Conservation (phyloP, 2,329 filamentous ascomycete species). For the Alternaria solani region DNA sequence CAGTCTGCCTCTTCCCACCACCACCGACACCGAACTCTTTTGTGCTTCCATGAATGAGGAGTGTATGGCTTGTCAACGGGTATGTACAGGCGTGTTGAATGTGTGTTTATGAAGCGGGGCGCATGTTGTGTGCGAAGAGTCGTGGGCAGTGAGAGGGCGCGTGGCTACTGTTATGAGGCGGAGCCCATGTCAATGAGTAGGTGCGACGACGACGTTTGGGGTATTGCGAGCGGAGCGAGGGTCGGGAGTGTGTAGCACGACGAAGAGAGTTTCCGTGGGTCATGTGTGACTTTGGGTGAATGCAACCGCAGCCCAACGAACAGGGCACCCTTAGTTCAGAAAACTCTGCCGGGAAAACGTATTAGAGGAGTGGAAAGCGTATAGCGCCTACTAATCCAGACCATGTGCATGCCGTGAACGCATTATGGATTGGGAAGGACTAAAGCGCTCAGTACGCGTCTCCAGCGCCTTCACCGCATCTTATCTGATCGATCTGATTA, state of each 20-base stretch:
- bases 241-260: constrained; percentile 30
- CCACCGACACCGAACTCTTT: constrained; percentile 41
- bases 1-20: constrained; percentile 40
- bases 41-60: constrained; percentile 41
- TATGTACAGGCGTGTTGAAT: constrained; percentile 15
- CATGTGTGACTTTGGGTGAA: constrained; percentile 32
- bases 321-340: constrained; percentile 35
- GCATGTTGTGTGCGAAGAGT: constrained; percentile 37
- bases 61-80: constrained; percentile 8
- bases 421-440: constrained; percentile 24
- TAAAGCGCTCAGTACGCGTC: constrained; percentile 22
- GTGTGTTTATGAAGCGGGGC: constrained; percentile 25
- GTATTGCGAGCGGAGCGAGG: constrained; percentile 21
- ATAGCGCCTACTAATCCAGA: constrained; percentile 20
- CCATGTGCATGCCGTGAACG: constrained; percentile 18
- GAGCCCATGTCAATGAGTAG: constrained; percentile 26
- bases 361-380: constrained; percentile 28
- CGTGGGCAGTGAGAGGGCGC: constrained; percentile 42
- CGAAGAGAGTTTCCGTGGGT: constrained; percentile 27
- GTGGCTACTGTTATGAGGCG: constrained; percentile 30
- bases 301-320: constrained; percentile 35
- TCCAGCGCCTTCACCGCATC: not conserved
- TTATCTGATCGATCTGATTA: constrained; percentile 38
- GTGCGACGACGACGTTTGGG: constrained; percentile 12
- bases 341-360: constrained; percentile 32